Percentiles rank a stretch among this genome's conserved stretches.
These are phyloP conservation scores for Saccharomyces hybrid DNA, from an alignment of 1,139 yeast genomes.

Conservation along the genomic window DNA sequence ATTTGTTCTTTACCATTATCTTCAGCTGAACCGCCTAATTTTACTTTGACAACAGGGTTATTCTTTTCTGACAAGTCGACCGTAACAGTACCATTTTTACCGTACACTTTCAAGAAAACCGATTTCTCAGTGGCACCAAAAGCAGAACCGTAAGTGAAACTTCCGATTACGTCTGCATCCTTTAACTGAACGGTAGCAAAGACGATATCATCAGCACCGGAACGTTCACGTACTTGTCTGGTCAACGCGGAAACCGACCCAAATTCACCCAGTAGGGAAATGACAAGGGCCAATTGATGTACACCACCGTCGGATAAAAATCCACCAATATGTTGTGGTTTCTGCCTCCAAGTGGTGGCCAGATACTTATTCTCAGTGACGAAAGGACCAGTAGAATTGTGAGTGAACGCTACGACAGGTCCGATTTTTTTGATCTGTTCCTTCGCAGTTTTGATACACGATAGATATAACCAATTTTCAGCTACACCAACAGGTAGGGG, in stretches of 20 bases:
- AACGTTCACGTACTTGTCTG: constrained; percentile 60
- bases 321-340: constrained; percentile 89
- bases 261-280: constrained; percentile 73
- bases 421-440: constrained; percentile 65
- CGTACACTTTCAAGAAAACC: constrained; percentile 60
- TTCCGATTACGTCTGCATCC: constrained; percentile 63
- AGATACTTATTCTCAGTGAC: constrained; percentile 56
- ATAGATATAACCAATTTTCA: constrained; percentile 78
- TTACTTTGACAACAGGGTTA: constrained; percentile 41
- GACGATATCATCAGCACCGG: constrained; percentile 76
- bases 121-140: constrained; percentile 76
- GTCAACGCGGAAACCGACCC: constrained; percentile 65
- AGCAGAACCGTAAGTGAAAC: constrained; percentile 82
- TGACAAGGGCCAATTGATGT: constrained; percentile 80
- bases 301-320: constrained; percentile 92
- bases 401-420: constrained; percentile 64
- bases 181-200: constrained; percentile 60
- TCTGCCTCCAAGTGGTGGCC: constrained; percentile 73
- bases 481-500: constrained; percentile 65
- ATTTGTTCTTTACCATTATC: constrained; percentile 39
- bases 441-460: constrained; percentile 46
- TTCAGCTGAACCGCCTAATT: constrained; percentile 42
- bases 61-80: constrained; percentile 52
- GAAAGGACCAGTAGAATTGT: constrained; percentile 78
- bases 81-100: constrained; percentile 64